Evolutionary conservation across 345 rosid genomes (phyloP).

Genomic region (Leavenworthia alabamica): DNA sequence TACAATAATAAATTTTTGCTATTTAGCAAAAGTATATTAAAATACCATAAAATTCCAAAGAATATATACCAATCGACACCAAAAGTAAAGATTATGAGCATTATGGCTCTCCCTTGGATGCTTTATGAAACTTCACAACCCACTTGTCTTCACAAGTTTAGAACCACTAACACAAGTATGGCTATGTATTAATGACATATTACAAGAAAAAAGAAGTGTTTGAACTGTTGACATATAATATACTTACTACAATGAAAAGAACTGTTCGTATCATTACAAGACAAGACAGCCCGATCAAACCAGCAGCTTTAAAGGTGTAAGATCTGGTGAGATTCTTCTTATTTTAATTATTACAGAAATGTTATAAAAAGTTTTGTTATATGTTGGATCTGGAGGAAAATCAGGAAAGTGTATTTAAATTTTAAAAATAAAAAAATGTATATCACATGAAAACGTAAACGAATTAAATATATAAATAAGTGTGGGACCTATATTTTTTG

Average conservation of each 20-base stretch:
- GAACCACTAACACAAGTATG: neutral
- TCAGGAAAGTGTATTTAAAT: neutral
- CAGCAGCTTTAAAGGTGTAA: neutral
- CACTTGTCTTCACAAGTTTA: conserved; percentile 12
- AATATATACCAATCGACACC: conserved; percentile 10
- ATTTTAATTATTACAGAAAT: neutral
- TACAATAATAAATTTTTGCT: neutral
- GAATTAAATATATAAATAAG: neutral
- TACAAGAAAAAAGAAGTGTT: too few relatives aligned
- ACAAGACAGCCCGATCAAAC: conserved; percentile 1
- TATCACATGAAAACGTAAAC: neutral
- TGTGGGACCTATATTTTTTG: neutral
- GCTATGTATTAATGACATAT: neutral
- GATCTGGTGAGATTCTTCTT: neutral
- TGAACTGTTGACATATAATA: too few relatives aligned
- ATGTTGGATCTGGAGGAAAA: conserved; percentile 1
- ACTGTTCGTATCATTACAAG: neutral
- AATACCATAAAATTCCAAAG: conserved; percentile 17
- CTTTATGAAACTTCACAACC: neutral
- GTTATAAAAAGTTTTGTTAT: neutral
- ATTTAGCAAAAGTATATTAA: neutral
- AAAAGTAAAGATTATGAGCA: conserved; percentile 22
- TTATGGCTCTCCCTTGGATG: conserved; percentile 25
- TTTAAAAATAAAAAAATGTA: neutral
- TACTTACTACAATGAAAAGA: too few relatives aligned